phyloP scores from a whole-genome alignment of 306 rosid genomes.

The Prunus padus region DNA sequence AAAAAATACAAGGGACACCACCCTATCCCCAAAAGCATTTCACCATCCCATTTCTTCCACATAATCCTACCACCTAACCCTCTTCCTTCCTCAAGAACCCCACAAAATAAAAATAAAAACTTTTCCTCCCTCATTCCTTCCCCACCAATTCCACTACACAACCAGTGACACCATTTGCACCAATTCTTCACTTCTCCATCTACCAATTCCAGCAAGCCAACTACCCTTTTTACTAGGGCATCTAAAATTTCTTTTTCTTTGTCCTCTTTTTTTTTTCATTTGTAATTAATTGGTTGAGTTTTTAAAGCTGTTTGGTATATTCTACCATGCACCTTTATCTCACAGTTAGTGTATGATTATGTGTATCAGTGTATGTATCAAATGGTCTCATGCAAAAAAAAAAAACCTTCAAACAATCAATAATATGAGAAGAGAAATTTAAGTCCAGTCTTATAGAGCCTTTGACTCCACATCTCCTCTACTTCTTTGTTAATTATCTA shows the following conservation, averaged over 20 bases:
- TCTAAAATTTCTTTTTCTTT: conserved; percentile 10
- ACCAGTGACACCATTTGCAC: background rate
- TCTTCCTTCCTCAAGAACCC: background rate
- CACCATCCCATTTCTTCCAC: conserved; percentile 26
- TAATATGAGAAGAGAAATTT: too few species aligned
- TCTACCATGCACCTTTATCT: background rate
- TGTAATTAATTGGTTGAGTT: background rate
- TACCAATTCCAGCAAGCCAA: conserved; percentile 21
- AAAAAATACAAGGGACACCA: conserved; percentile 21
- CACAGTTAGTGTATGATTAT: background rate
- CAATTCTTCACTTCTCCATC: conserved; percentile 27
- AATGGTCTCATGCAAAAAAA: too few species aligned
- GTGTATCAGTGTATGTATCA: too few species aligned
- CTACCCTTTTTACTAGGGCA: conserved; percentile 6
- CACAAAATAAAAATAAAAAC: too few species aligned
- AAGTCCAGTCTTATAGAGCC: too few species aligned
- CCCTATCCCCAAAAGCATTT: conserved; percentile 20
- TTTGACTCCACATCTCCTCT: too few species aligned
- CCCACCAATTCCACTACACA: conserved; percentile 6
- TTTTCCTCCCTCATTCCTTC: background rate
- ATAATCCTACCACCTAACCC: conserved; percentile 28
- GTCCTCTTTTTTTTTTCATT: background rate
- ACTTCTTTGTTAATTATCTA: too few species aligned
- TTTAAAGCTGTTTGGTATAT: background rate
- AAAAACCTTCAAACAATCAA: too few species aligned